Conservation (phyloP, 345 rosid species). For the Turnera subulata region DNA sequence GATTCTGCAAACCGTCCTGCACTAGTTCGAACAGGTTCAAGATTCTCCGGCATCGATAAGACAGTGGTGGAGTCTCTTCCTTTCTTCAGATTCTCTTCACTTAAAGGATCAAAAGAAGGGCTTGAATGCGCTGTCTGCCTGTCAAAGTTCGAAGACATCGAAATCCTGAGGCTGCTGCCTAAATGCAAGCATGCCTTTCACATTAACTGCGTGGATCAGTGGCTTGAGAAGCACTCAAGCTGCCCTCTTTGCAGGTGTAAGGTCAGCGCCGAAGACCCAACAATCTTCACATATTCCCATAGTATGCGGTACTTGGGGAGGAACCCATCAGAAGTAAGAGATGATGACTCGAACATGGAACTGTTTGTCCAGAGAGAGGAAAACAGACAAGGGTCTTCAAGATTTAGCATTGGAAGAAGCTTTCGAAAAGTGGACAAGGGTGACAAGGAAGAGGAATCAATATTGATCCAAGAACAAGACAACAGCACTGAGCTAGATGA, state of each 20-base stretch:
- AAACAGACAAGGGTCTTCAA: slow-evolving; percentile 47
- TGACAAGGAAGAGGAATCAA: slow-evolving; percentile 19
- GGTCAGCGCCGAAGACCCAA: slow-evolving; percentile 49
- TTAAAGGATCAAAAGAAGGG: slow-evolving; percentile 68
- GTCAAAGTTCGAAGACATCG: slow-evolving; percentile 74
- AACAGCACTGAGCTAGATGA: slow-evolving; percentile 8
- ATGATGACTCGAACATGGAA: slow-evolving; percentile 59
- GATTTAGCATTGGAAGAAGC: slow-evolving; percentile 73
- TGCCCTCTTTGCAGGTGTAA: slow-evolving; percentile 78
- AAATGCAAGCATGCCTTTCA: slow-evolving; percentile 87
- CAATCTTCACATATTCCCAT: slow-evolving; percentile 44
- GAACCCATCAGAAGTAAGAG: slow-evolving; percentile 41
- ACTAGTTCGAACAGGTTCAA: slow-evolving; percentile 32
- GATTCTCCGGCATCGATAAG: slow-evolving; percentile 78
- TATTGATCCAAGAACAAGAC: slow-evolving; percentile 6
- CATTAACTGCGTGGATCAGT: slow-evolving; percentile 71
- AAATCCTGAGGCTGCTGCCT: slow-evolving; percentile 70
- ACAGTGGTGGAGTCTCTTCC: slow-evolving; percentile 76
- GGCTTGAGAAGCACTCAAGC: slow-evolving; percentile 89
- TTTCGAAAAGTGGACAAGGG: slow-evolving; percentile 46
- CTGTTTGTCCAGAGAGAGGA: slow-evolving; percentile 66
- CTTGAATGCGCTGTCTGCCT: slow-evolving; percentile 87
- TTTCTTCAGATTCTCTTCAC: slow-evolving; percentile 74
- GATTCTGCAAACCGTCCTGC: slow-evolving; percentile 19
- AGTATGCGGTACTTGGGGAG: slow-evolving; percentile 53